A percentile compares a stretch with the other conserved stretches of the same genome.
These are phyloP conservation scores for Hyphodiscus hymeniophilus DNA, from an alignment of 495 filamentous ascomycete species.

Conservation along the genomic window DNA sequence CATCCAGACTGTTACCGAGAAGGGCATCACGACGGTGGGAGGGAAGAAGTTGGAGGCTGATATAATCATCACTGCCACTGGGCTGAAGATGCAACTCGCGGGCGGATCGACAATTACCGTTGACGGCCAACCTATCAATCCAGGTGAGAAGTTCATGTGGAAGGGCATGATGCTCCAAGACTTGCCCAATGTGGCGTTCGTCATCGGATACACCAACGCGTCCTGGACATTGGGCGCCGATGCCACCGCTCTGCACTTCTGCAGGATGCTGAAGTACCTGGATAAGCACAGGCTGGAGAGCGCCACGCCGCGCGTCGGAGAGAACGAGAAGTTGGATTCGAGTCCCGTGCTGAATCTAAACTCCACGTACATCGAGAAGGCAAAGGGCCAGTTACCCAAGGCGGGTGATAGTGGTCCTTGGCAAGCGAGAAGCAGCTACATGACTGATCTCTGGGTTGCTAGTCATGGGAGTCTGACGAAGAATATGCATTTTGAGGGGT, in stretches of 20 bases:
- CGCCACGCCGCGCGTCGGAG: conserved; percentile 26
- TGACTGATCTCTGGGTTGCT: conserved; percentile 42
- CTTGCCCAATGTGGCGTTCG: conserved; percentile 29
- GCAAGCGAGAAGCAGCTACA: conserved; percentile 45
- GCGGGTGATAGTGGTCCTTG: conserved; percentile 41
- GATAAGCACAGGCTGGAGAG: conserved; percentile 16
- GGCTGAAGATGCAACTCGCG: conserved; percentile 37
- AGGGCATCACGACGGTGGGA: conserved; percentile 47
- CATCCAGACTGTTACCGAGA: conserved; percentile 54
- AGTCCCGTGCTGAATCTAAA: conserved; percentile 27
- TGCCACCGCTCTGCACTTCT: conserved; percentile 21
- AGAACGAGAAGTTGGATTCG: conserved; percentile 31
- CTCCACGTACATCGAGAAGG: conserved; percentile 24
- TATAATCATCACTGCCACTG: conserved; percentile 70
- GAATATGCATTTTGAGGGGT: conserved; percentile 12
- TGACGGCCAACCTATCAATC: conserved; percentile 21
- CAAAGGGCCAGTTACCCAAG: conserved; percentile 20
- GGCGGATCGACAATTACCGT: conserved; percentile 25
- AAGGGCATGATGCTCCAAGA: conserved; percentile 34
- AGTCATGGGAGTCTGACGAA: conserved; percentile 35
- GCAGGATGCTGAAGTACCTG: conserved; percentile 26
- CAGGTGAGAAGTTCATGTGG: conserved; percentile 30
- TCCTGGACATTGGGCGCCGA: conserved; percentile 38
- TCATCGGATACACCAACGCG: conserved; percentile 33
- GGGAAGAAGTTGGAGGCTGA: conserved; percentile 54